These are phyloP conservation scores for Pinus tabuliformis DNA, from an alignment of 75 land plant genomes.

Conservation along the genomic window DNA sequence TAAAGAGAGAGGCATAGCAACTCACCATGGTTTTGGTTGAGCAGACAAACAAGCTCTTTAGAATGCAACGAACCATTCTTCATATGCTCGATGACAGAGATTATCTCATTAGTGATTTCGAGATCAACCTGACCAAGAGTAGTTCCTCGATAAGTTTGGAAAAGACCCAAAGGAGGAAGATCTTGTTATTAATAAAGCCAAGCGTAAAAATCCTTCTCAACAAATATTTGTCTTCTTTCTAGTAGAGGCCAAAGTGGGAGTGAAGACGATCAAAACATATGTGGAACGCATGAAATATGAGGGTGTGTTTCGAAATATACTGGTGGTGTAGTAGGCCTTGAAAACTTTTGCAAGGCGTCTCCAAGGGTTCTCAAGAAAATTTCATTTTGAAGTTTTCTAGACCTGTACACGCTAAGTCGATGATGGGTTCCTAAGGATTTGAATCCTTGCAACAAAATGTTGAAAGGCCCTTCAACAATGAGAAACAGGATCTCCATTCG, in stretches of 20 bases:
- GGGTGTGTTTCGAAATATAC: too few species aligned
- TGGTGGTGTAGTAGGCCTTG: too few species aligned
- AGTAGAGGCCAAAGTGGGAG: slow-evolving; percentile 86
- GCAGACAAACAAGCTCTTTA: slow-evolving; percentile 27
- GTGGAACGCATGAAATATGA: slow-evolving; percentile 64
- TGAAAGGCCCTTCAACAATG: too few species aligned
- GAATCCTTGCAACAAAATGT: too few species aligned
- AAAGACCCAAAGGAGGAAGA: too few species aligned
- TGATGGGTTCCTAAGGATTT: too few species aligned
- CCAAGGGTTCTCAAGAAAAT: slow-evolving; percentile 26
- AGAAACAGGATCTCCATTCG: too few species aligned
- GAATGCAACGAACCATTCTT: slow-evolving; percentile 46
- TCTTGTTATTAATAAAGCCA: background rate
- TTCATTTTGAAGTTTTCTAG: slow-evolving; percentile 89
- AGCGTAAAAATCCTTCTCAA: slow-evolving; percentile 35
- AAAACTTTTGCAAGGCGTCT: too few species aligned
- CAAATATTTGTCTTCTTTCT: slow-evolving; percentile 94
- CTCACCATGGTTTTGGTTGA: slow-evolving; percentile 31
- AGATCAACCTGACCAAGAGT: slow-evolving; percentile 47
- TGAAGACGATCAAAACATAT: slow-evolving; percentile 84
- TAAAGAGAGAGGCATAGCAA: too few species aligned
- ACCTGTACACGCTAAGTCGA: too few species aligned
- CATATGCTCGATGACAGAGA: slow-evolving; percentile 78
- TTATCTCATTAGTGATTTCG: slow-evolving; percentile 63
- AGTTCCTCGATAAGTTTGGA: slow-evolving; percentile 25